Conservation (phyloP, 257 asterid species). For the Solanum sejunctum region DNA sequence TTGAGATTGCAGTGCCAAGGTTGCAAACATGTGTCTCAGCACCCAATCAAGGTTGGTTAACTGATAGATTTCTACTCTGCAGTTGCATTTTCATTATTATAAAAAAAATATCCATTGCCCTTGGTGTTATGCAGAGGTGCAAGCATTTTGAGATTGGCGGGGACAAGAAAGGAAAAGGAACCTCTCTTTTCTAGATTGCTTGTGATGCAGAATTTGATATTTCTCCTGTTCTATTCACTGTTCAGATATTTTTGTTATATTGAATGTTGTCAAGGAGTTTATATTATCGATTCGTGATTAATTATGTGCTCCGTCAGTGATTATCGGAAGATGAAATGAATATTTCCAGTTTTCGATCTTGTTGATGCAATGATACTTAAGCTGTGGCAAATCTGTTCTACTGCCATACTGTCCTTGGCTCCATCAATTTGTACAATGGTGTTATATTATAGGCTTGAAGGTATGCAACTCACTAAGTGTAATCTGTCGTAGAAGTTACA, state of each 20-base stretch:
- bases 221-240: not conserved
- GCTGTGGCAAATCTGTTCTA: not conserved
- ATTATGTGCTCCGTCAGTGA: not conserved
- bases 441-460: not conserved
- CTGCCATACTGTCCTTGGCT: not conserved
- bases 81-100: not conserved
- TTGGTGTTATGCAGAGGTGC: not conserved
- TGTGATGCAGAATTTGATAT: not conserved
- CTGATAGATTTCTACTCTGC: not conserved
- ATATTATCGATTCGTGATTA: not conserved
- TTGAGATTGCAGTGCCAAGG: slow-evolving; percentile 1
- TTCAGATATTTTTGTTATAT: not conserved
- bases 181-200: not conserved
- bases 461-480: not conserved
- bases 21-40: not conserved
- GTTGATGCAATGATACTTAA: not conserved
- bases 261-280: not conserved
- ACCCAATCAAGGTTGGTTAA: not conserved
- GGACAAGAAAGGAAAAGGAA: not conserved
- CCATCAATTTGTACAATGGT: not conserved
- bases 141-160: slow-evolving; percentile 1
- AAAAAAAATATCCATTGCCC: not conserved
- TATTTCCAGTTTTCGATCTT: not conserved
- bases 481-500: not conserved
- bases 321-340: not conserved